A percentile compares a stretch with the other conserved stretches of the same genome.
Conservation (phyloP, 1,284 basidiomycete species). For the Boletus sp. region DNA sequence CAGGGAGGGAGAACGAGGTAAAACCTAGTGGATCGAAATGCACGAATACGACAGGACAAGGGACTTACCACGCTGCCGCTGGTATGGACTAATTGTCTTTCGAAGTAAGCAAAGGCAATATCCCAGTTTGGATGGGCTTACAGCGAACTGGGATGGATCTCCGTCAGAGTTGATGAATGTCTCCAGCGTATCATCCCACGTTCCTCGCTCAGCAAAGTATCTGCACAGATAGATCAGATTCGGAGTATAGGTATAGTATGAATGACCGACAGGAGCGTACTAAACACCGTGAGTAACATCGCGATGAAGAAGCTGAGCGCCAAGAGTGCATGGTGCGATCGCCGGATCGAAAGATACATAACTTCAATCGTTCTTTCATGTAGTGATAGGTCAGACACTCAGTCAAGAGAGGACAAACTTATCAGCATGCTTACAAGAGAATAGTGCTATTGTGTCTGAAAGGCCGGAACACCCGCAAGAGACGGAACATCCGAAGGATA, state of each 20-base stretch:
- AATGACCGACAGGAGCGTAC: constrained; percentile 67
- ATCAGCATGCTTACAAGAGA: constrained; percentile 53
- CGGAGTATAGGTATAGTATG: background rate
- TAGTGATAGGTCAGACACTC: constrained; percentile 1
- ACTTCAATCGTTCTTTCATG: constrained; percentile 77
- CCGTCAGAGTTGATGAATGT: constrained; percentile 83
- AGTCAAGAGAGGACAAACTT: background rate
- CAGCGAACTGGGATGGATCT: constrained; percentile 72
- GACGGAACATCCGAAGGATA: constrained; percentile 77
- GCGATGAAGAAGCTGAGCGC: constrained; percentile 87
- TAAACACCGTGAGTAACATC: constrained; percentile 82
- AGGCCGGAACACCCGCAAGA: constrained; percentile 82
- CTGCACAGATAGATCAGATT: constrained; percentile 33
- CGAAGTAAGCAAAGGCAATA: constrained; percentile 2
- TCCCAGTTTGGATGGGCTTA: constrained; percentile 28
- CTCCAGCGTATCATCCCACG: constrained; percentile 76
- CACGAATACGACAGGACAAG: background rate
- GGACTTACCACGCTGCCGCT: constrained; percentile 62
- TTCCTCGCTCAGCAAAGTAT: constrained; percentile 85
- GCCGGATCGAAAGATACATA: constrained; percentile 84
- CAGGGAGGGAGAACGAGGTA: background rate
- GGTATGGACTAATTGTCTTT: constrained; percentile 62
- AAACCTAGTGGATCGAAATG: background rate
- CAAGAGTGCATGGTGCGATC: constrained; percentile 81
- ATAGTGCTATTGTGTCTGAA: constrained; percentile 82